Conservation (phyloP, 805 yeast genomes). For the Blastobotrys americana region DNA sequence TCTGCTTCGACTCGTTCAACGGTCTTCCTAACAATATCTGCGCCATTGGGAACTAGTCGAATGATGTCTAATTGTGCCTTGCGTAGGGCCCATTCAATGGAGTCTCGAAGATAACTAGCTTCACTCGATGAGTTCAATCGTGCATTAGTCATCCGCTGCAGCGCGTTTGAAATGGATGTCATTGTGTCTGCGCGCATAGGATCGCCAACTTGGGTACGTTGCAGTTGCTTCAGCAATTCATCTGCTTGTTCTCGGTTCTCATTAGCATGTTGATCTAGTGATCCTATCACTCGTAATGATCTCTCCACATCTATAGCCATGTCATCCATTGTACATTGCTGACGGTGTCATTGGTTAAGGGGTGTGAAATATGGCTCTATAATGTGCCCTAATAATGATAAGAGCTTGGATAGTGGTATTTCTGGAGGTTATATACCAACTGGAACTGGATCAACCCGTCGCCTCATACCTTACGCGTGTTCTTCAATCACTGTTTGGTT, state of each 20-base stretch:
- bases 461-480: too few relatives aligned
- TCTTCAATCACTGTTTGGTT: too few relatives aligned
- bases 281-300: conserved; percentile 12
- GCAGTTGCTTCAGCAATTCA: conserved; percentile 1
- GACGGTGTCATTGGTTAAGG: too few relatives aligned
- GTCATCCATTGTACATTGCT: too few relatives aligned
- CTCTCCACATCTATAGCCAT: conserved; percentile 12
- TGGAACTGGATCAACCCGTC: too few relatives aligned
- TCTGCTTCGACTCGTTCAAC: conserved; percentile 12
- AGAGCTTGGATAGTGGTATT: too few relatives aligned
- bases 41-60: neutral
- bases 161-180: neutral
- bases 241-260: conserved; percentile 6
- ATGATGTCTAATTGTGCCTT: neutral
- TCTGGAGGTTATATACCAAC: too few relatives aligned
- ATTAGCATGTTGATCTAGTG: conserved; percentile 10
- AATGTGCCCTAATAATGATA: too few relatives aligned
- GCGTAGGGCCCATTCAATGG: neutral
- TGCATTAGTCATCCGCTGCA: conserved; percentile 1
- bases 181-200: neutral
- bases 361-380: too few relatives aligned
- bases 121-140: conserved; percentile 7
- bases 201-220: neutral
- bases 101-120: neutral
- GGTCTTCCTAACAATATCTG: conserved; percentile 3